phyloP scores from a whole-genome alignment of 208 protist genomes.

The Crithidia expoeki region DNA sequence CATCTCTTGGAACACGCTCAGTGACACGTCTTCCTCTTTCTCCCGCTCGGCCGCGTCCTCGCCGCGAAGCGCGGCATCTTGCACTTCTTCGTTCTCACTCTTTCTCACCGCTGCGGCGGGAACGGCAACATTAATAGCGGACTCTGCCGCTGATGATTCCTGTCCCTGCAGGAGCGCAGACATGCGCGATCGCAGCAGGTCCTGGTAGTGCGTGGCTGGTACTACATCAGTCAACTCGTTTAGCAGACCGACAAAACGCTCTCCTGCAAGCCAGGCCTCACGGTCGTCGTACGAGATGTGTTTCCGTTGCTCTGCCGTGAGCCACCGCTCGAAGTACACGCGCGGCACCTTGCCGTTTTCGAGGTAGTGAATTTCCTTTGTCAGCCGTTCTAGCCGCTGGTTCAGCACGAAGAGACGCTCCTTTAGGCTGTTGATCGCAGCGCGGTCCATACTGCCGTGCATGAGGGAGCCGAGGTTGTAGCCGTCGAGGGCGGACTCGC shows the following conservation, averaged over 20 bases:
- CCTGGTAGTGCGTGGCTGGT: slow-evolving; percentile 41
- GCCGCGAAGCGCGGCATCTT: slow-evolving; percentile 52
- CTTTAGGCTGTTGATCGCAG: slow-evolving; percentile 73
- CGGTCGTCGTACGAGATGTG: slow-evolving; percentile 84
- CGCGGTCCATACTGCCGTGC: slow-evolving; percentile 60
- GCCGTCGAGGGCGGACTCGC: slow-evolving; percentile 65
- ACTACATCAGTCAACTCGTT: slow-evolving; percentile 12
- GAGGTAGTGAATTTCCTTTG: slow-evolving; percentile 86
- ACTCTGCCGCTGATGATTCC: background rate
- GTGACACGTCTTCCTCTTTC: slow-evolving; percentile 69
- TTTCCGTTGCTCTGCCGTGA: slow-evolving; percentile 79
- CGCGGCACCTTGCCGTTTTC: slow-evolving; percentile 82
- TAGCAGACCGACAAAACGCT: slow-evolving; percentile 57
- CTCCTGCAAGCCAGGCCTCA: slow-evolving; percentile 79
- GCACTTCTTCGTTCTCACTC: slow-evolving; percentile 41
- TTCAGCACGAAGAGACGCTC: slow-evolving; percentile 79
- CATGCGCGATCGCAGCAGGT: slow-evolving; percentile 55
- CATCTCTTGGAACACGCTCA: slow-evolving; percentile 92
- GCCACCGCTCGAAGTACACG: slow-evolving; percentile 83
- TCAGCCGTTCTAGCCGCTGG: slow-evolving; percentile 74
- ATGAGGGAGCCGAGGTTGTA: slow-evolving; percentile 81
- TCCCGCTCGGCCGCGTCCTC: slow-evolving; percentile 26
- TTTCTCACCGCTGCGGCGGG: background rate
- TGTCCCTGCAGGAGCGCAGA: slow-evolving; percentile 24
- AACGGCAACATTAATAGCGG: background rate